These are phyloP conservation scores for Pleurotus sapidus DNA, from an alignment of 768 basidiomycete genomes.

Conservation along the genomic window DNA sequence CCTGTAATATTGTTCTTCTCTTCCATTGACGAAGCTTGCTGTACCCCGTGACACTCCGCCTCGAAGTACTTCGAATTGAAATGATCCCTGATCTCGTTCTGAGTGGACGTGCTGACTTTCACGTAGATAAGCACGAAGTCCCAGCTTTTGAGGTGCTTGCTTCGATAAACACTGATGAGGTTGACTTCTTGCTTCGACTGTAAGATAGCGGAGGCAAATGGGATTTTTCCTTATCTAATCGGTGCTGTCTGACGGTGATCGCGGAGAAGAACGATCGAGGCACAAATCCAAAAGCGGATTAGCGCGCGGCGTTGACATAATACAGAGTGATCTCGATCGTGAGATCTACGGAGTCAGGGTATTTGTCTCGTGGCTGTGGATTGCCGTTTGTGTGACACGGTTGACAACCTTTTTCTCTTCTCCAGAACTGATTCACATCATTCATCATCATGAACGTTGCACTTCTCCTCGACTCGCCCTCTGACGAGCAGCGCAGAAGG, in stretches of 20 bases:
- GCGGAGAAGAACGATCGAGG: constrained; percentile 8
- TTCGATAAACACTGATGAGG: background rate
- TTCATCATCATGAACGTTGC: constrained; percentile 45
- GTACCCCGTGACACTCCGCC: too few relatives aligned
- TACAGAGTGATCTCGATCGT: constrained; percentile 9
- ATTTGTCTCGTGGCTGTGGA: constrained; percentile 7
- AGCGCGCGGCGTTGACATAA: constrained; percentile 8
- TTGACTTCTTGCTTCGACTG: background rate
- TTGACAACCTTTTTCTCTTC: background rate
- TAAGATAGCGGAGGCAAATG: background rate
- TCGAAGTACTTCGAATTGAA: too few relatives aligned
- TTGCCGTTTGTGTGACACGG: constrained; percentile 6
- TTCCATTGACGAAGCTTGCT: too few relatives aligned
- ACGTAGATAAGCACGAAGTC: too few relatives aligned
- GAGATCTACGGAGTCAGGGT: constrained; percentile 2
- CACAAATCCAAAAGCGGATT: constrained; percentile 2
- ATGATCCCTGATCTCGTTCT: too few relatives aligned
- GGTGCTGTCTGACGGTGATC: background rate
- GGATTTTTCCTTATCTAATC: too few relatives aligned
- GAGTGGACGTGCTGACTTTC: too few relatives aligned
- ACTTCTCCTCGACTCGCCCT: constrained; percentile 68
- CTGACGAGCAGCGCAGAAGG: constrained; percentile 36
- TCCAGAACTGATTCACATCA: constrained; percentile 3
- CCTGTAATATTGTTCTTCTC: too few relatives aligned
- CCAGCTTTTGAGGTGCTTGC: too few relatives aligned